Evolutionary conservation across 2,329 filamentous ascomycete genomes (phyloP), one percentile per base, ranked within the genome.

Genomic region (Claviceps cyperi): DNA sequence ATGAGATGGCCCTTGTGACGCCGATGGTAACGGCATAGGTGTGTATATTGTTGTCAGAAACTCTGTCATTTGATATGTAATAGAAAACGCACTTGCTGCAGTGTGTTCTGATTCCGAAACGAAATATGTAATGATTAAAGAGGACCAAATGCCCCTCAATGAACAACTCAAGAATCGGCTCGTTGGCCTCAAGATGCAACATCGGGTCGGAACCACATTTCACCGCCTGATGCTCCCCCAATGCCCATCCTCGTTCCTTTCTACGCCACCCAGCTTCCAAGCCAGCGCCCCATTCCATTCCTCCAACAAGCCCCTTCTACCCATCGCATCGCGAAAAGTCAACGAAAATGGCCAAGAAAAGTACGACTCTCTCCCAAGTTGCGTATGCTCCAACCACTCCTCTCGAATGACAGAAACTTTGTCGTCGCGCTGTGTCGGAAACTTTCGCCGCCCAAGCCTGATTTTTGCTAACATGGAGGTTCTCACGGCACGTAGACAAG

Each of bases 401-500:
- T 21, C 19, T 41, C 17, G 9, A 21, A 43, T 32, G 24, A 28
- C 11, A 21, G 14, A 41, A 41, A 41, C 19, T 5, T 14, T 13
- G 9, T 14, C 19, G 19, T 5, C 21, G 19, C 2, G 15, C 3
- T 15, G 15, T n/a, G 6, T 8, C 37, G 8, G 5, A 38, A 15
- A 24, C 19, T 21, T 15, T 15, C 40, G 15, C 21, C 11, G 5
- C 13, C 2, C 40, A 22, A 15, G 22, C 19, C 6, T 24, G 21
- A 14, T 21, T 43, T 19, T 6, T 43, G 28, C 28, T 32, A 32
- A 32, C 28, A 32, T 32, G 3, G 28, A 32, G 28, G 28, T 11
- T 32, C 28, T 11, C 45, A 17, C 22, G 14, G 21, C 45, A 14
- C 21, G 39, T 66, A 94, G 88, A 76, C 54, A 97, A 97, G 76